Evolutionary conservation across 495 filamentous ascomycete species (phyloP).

Genomic region (Staphylotrichum tortipilum): DNA sequence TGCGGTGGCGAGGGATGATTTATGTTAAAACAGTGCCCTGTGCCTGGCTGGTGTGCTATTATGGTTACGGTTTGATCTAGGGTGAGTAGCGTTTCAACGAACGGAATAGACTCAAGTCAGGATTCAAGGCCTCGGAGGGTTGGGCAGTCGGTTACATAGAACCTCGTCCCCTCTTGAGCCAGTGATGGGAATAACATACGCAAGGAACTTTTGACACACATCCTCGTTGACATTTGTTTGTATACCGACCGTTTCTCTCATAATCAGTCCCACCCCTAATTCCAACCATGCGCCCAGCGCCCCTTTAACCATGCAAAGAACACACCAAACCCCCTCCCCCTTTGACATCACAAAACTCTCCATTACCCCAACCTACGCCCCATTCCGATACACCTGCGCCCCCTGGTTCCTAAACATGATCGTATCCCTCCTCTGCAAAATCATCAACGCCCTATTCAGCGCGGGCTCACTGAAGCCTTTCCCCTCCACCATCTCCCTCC

Average conservation of each 20-base stretch:
- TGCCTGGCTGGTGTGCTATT: no score
- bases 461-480: conserved; percentile 81
- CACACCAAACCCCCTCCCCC: not conserved
- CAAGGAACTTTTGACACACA: no score
- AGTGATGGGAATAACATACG: no score
- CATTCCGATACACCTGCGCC: conserved; percentile 73
- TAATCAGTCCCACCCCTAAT: not conserved
- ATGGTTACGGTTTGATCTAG: no score
- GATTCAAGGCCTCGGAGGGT: no score
- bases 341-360: not conserved
- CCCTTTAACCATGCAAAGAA: conserved; percentile 1
- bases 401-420: conserved; percentile 88
- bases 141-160: no score
- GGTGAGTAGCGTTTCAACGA: no score
- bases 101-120: no score
- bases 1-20: not conserved
- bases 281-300: conserved; percentile 2
- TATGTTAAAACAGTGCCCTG: no score
- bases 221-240: not conserved
- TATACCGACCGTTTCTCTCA: no score
- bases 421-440: conserved; percentile 81
- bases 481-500: conserved; percentile 81
- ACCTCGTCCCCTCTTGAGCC: no score
- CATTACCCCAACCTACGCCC: conserved; percentile 24
- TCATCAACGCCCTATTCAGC: conserved; percentile 71